phyloP scores from a whole-genome alignment of 306 rosid species.

The Abrus precatorius region DNA sequence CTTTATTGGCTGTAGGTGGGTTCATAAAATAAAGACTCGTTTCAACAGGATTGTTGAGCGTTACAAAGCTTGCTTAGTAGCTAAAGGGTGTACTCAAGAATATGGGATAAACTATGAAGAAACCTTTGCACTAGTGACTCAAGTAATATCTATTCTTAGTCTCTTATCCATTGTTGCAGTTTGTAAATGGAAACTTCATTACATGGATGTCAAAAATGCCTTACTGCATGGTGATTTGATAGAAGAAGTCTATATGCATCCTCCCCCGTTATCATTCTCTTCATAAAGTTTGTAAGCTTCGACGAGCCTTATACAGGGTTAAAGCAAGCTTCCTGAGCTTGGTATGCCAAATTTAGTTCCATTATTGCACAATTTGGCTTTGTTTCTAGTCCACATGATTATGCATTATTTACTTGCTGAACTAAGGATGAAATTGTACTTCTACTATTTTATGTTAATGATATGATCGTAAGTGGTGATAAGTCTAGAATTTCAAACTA shows the following conservation, averaged over 20 bases:
- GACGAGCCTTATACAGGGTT: not conserved
- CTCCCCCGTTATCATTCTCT: not conserved
- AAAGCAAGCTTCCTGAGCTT: not conserved
- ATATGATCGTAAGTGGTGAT: not conserved
- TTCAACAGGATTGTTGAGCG: too few relatives aligned
- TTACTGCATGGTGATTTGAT: too few relatives aligned
- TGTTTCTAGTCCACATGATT: not conserved
- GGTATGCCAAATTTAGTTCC: not conserved
- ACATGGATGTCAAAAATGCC: too few relatives aligned
- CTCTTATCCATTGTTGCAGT: not conserved
- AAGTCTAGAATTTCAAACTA: not conserved
- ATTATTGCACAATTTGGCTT: not conserved
- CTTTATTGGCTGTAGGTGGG: too few relatives aligned
- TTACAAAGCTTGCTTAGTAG: too few relatives aligned
- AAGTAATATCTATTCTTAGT: too few relatives aligned
- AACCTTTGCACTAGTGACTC: too few relatives aligned
- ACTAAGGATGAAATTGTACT: not conserved
- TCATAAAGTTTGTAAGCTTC: not conserved
- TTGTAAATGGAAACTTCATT: too few relatives aligned
- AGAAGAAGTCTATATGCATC: too few relatives aligned
- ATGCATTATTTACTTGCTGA: not conserved
- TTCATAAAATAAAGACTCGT: too few relatives aligned
- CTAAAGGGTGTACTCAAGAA: too few relatives aligned
- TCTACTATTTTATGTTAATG: not conserved
- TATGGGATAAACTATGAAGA: too few relatives aligned